Base-by-base conservation (phyloP, 805 yeast species). In the Millerozyma miso region DNA sequence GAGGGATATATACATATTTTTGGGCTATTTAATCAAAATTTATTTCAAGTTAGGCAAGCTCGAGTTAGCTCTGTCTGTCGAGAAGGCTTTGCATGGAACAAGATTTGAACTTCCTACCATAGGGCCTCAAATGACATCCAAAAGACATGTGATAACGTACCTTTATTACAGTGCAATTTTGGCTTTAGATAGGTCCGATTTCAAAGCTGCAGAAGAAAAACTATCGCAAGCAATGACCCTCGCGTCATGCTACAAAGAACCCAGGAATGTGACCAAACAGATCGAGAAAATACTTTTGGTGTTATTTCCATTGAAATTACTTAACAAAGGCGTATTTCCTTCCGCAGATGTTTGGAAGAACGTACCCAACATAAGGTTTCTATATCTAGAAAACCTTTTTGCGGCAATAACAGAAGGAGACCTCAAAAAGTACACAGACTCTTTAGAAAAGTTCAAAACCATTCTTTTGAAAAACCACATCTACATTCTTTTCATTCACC, bases 51-150 rank as follows among this genome's bases (percentile, higher is more conserved):
- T 88, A 49, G 72, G 76, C 36, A 85, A 85, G 54, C 68, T 76
- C 33, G 88, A 88, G 51, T 73, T 88, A 58, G 88, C 91, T 29
- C 80, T 80, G 51, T 83, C 85, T 39, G 71, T 88, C 47, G 81
- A 85, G 45, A 81, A 81, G 56, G 95, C 86, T 1, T 63, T 87
- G 29, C 71, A 69, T 23, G 77, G 83, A 12, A 73, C 81, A 37
- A 60, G 69, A 16, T 60, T 61, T 19, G 76, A 76, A 37, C 61
- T 85, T 37, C 91, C 91, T 0, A 54, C 66, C 5, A 74, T 52
- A 17, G 42, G 76, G n/a, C 71, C 68, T 40, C 58, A 77, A 0
- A 42, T 46, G 19, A 33, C 39, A 6, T 49, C 52, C 17, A 62
- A 61, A 33, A 63, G 62, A 31, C 83, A 83, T 39, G 69, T 78